A percentile compares a stretch with the other conserved stretches of the same genome.
Evolutionary conservation across 768 basidiomycete genomes (phyloP).

Genomic region (Russula vinacea): DNA sequence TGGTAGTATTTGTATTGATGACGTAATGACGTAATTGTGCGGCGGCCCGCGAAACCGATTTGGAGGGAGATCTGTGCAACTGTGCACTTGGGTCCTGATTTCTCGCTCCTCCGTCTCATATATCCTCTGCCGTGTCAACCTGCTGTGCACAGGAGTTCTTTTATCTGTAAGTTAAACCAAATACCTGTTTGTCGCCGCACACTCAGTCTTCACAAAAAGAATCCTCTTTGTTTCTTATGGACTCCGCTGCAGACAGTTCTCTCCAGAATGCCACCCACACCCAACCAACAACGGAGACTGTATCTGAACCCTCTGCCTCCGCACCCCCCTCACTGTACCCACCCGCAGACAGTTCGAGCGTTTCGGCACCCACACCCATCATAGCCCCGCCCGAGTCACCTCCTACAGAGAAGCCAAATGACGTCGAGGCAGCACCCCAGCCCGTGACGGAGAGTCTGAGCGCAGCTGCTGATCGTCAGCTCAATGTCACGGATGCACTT

Average conservation of each 20-base stretch:
- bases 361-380: slow-evolving; percentile 4
- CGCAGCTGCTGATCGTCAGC: slow-evolving; percentile 39
- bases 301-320: background rate
- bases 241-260: slow-evolving; percentile 10
- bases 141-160: background rate
- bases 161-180: background rate
- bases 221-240: slow-evolving; percentile 1
- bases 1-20: background rate
- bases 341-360: background rate
- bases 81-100: background rate
- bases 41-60: background rate
- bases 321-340: slow-evolving; percentile 1
- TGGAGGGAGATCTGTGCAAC: background rate
- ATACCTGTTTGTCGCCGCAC: background rate
- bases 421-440: slow-evolving; percentile 12
- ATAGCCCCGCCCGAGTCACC: background rate
- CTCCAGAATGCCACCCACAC: background rate
- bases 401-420: slow-evolving; percentile 3
- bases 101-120: background rate
- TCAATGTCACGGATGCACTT: slow-evolving; percentile 61
- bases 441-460: slow-evolving; percentile 18
- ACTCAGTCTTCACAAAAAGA: background rate
- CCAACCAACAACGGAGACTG: background rate
- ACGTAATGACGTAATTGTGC: background rate
- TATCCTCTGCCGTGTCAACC: background rate